These are phyloP conservation scores for Gentiana macrophylla DNA, from an alignment of 257 asterid species.

Conservation along the genomic window DNA sequence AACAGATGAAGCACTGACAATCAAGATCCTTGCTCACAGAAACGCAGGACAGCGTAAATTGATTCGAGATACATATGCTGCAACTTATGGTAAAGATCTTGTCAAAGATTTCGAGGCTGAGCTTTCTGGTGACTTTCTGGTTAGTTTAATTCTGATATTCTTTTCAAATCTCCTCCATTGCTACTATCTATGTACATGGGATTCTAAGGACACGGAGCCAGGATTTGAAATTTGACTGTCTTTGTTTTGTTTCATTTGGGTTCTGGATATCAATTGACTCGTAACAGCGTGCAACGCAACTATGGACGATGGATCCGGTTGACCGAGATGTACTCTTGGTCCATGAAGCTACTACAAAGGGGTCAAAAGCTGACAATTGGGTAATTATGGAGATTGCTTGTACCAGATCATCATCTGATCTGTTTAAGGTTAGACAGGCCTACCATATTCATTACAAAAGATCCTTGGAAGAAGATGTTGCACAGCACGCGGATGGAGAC, in stretches of 20 bases:
- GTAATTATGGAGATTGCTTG: conserved; percentile 76
- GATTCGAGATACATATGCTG: conserved; percentile 59
- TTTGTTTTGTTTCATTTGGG: neutral
- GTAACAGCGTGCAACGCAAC: conserved; percentile 50
- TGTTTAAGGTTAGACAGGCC: conserved; percentile 55
- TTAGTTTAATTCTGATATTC: conserved; percentile 12
- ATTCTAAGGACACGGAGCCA: neutral
- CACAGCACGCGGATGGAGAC: conserved; percentile 67
- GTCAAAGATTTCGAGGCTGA: conserved; percentile 71
- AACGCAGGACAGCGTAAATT: conserved; percentile 61
- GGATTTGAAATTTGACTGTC: neutral
- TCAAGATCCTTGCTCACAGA: conserved; percentile 74
- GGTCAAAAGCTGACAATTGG: conserved; percentile 37
- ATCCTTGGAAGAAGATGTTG: conserved; percentile 91
- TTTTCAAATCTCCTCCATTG: too few relatives aligned
- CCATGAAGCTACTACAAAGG: conserved; percentile 69
- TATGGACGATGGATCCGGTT: conserved; percentile 71
- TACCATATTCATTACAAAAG: conserved; percentile 64
- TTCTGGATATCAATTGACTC: neutral
- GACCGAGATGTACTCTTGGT: conserved; percentile 72
- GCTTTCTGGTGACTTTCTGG: conserved; percentile 75
- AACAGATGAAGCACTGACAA: conserved; percentile 55
- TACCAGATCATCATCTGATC: conserved; percentile 59
- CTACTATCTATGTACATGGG: too few relatives aligned
- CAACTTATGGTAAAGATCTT: conserved; percentile 74